Evolutionary conservation across 2,329 filamentous ascomycete genomes (phyloP), one percentile per base, ranked within the genome.

Genomic region (Botryotinia convoluta): DNA sequence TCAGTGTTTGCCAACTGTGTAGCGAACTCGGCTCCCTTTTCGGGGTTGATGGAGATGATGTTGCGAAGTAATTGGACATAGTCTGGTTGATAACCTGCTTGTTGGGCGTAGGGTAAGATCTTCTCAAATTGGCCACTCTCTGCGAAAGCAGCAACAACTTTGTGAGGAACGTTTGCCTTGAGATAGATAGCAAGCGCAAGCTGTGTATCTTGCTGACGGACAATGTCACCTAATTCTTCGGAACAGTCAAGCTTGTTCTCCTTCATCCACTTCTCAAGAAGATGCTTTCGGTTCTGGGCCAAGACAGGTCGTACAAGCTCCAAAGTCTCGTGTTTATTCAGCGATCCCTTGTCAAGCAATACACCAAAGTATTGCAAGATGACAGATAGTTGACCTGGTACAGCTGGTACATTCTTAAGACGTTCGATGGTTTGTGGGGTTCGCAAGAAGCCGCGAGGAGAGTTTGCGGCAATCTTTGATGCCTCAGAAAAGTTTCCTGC

Each of bases 281-380:
- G 86, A 81, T 98, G 94, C 85, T 98, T 98, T 77, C 96, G 91
- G 82, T 95, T 96, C 83, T 99, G 96, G 73, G 92, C 90, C 73
- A 99, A 88, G 32, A 99, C 96, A 32, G 96, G 96, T 77, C 94
- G 91, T 16, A 96, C 95, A 75, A 99, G 87, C 85, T 99, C 96
- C 57, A 99, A 86, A 64, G 95, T 97, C 84, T 99, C 96, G 77
- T 97, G 93, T 81, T 92, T 91, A 85, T 99, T 99, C 63, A 99
- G 86, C 42, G 89, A 89, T 74, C 96, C 95, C 88, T 99, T 98
- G 82, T 99, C 97, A 48, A 99, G 88, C 61, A 99, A 87, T 89
- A 98, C 94, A 75, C 96, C 96, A 78, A 99, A 99, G 84, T 99
- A 99, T 82, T 98, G 96, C 71, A 99, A 87, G 74, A 98, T 97